Evolutionary conservation across 306 rosid genomes (phyloP), one percentile per base, ranked within the genome.

Genomic region (Cucumis melo): DNA sequence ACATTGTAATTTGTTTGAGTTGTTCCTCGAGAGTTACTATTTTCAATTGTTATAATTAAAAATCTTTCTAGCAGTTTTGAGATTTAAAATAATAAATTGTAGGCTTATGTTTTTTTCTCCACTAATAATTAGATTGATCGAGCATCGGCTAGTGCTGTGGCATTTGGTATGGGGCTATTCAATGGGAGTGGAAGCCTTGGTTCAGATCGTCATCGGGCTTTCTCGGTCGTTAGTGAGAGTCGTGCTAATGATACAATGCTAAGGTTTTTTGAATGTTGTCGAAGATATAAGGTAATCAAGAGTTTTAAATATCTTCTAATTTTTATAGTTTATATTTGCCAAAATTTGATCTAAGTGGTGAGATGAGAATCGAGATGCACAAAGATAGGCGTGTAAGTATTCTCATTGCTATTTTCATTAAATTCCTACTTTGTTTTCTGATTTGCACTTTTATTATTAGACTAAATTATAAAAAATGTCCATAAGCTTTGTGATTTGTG

Each of bases 121-220:
- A 34, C 36, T 68, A 56, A 81, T 17, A 82, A 84, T 72, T 82
- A 94, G 98, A 75, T 91, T 80, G 89, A 95, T 53, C 91, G 97
- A 76, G 96, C 98, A n/a, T 87, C 96, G 38, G 97, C 98, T 73
- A 91, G 98, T 85, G 98, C 97, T 54, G 97, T 94, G 80, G 93
- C 97, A 84, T 94, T 90, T 84, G 98, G 98, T 44, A 90, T 94
- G 91, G 98, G 93, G 78, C 85, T 94, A 79, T 92, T 91, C 60
- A 81, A 80, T 55, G 91, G 91, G 41, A 89, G 80, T 80, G 98
- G 97, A 83, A 89, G 80, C 79, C 97, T 94, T 78, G 98, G 98
- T 66, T 85, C 87, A 48, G 96, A 90, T 46, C 67, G 63, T 54
- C 86, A 89, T 55, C 90, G 91, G 82, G 98, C 97, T 73, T 94